Conservation (phyloP, 2,329 filamentous ascomycete genomes). For the Zasmidium cellare region DNA sequence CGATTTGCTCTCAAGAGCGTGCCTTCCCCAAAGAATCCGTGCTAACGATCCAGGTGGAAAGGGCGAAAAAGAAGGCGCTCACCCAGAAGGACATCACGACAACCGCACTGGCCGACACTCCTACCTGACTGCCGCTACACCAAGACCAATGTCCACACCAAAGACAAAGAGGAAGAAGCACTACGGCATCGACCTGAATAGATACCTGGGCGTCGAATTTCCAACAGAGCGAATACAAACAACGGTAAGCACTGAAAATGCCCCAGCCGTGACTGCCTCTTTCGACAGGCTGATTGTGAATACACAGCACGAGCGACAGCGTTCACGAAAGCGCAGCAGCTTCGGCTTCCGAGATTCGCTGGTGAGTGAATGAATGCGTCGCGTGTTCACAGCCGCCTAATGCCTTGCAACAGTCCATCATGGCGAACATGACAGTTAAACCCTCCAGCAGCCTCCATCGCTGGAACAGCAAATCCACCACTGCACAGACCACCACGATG, state of each 20-base stretch:
- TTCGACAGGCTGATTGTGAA: constrained; percentile 4
- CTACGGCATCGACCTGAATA: constrained; percentile 24
- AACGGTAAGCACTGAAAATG: constrained; percentile 3
- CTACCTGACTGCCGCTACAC: neutral
- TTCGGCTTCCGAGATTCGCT: constrained; percentile 18
- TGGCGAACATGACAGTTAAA: constrained; percentile 7
- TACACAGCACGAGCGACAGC: neutral
- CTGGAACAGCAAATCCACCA: constrained; percentile 20
- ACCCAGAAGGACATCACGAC: neutral
- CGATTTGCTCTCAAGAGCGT: neutral
- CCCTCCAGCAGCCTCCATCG: constrained; percentile 15
- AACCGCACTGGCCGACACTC: neutral
- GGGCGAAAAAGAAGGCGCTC: neutral
- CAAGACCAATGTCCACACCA: neutral
- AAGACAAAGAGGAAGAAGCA: constrained; percentile 10
- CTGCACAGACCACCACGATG: constrained; percentile 13
- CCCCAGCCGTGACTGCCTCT: neutral
- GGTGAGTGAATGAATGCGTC: constrained; percentile 3
- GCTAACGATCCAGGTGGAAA: neutral
- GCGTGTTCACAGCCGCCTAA: neutral
- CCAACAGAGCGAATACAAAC: constrained; percentile 11
- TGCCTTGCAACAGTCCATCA: constrained; percentile 14
- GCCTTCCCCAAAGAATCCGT: neutral
- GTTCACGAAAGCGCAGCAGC: constrained; percentile 1
- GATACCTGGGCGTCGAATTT: constrained; percentile 21